Conservation (phyloP, 257 asterid genomes). For the Euphrasia confusa region DNA sequence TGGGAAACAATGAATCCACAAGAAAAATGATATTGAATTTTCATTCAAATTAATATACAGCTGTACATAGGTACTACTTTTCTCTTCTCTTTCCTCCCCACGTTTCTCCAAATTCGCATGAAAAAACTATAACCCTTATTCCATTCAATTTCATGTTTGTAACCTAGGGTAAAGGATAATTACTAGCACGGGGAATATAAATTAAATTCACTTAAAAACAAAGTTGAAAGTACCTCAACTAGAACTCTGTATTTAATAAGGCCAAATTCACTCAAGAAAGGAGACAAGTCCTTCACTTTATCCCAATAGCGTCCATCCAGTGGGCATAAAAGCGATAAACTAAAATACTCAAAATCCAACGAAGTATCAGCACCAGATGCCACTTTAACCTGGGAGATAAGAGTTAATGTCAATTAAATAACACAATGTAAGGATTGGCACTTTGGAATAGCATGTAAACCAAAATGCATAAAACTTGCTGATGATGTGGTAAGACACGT, state of each 20-base stretch:
- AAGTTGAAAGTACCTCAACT: constrained; percentile 59
- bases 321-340: constrained; percentile 66
- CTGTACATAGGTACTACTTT: not conserved
- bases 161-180: not conserved
- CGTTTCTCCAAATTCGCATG: not conserved
- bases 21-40: not conserved
- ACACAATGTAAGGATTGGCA: not conserved
- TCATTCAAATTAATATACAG: no score
- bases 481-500: not conserved
- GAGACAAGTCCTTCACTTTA: constrained; percentile 80
- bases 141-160: not conserved
- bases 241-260: constrained; percentile 70
- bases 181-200: not conserved
- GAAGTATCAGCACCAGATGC: constrained; percentile 30
- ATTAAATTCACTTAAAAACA: not conserved
- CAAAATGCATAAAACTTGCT: not conserved
- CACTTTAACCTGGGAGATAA: constrained; percentile 29
- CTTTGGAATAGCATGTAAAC: not conserved
- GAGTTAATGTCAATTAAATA: not conserved
- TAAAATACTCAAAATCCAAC: constrained; percentile 39
- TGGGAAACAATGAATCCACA: not conserved
- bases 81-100: not conserved
- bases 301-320: constrained; percentile 92
- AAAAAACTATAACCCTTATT: constrained; percentile 4
- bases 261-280: constrained; percentile 77